Evolutionary conservation across 306 rosid genomes (phyloP), one percentile per base, ranked within the genome.

Genomic region (Purshia tridentata): DNA sequence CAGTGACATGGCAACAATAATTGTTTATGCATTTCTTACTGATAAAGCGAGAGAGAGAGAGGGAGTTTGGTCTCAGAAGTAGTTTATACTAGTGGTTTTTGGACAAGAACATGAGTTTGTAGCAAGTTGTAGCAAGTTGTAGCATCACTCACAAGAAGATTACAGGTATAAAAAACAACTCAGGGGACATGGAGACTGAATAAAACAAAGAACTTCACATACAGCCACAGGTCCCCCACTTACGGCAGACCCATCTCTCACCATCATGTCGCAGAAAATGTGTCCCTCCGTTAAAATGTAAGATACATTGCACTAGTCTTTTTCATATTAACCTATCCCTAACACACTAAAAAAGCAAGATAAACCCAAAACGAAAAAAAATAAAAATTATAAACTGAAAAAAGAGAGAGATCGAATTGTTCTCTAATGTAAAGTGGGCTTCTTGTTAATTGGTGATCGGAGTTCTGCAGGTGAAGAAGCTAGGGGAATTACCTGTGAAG

Each of bases 401-500:
- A 52, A 59, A 79, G 65, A 75, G 9, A 70, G 73, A 79, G 72
- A 47, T 60, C 66, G 64, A 50, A 52, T 72, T 75, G 65, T 46
- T 67, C 78, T 67, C 74, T 73, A 84, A 55, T 79, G 92, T 81
- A 75, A 86, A 80, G 65, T 80, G 68, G 82, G 73, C 75, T 74
- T 89, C 82, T 78, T 84, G 78, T 72, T 74, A 75, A 72, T 70
- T 75, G 81, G 47, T 78, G 87, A 66, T 67, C 78, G 78, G 85
- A 85, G 77, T 61, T 71, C 49, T 73, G 85, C 81, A 63, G 87
- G 92, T 78, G 92, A 93, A 57, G 91, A 84, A 68, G 81, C 85
- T 65, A 88, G 82, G 54, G 90, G 92, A 79, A 94, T 84, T 75
- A 90, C 96, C 86, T 88, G 95, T 72, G 89, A 86, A 67, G 82